Evolutionary conservation across 306 rosid species (phyloP), one percentile per base, ranked within the genome.

Genomic region (Luffa aegyptiaca): DNA sequence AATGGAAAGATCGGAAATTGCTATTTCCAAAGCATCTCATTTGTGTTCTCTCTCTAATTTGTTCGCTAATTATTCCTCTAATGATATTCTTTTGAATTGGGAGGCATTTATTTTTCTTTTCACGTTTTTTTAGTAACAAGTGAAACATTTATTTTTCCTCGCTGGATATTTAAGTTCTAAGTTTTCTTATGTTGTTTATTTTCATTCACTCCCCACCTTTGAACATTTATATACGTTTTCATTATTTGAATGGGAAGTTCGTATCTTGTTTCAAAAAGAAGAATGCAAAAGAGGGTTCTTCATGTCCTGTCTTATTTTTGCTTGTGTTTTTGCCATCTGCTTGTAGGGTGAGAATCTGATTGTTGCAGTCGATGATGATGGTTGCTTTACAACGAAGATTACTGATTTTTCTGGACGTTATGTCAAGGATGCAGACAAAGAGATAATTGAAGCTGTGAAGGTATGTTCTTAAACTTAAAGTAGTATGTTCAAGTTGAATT

Each of bases 341-440:
- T 51, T 91, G 84, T 81, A 92, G 97, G 97, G 91, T 41, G 91
- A 95, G 84, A 88, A 85, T 65, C 77, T 95, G 82, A 86, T 86
- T 77, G 97, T 95, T 65, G 97, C 97, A 62, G 97, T 95, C 76
- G 99, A 95, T 75, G 99, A 95, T 66, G 97, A 95, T 91, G 99
- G 99, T 76, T 90, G 93, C 90, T 95, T 95, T 84, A 95, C 90
- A 0, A 84, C 84, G 63, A 93, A 86, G 86, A 83, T 93, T 84
- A 82, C 90, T 0, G 92, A 95, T 59, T 93, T 93, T 81, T 88
- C 89, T 69, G 96, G 93, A 80, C 41, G 91, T 81, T 88, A 95
- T 81, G 93, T 95, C 73, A 95, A 95, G 84, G 92, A 95, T 46
- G 97, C 97, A 17, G 97, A 91, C 86, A 91, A 91, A 80, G 92